These are phyloP conservation scores for Ophiosphaerella korrae DNA, from an alignment of 2,329 filamentous ascomycete species.

Conservation along the genomic window DNA sequence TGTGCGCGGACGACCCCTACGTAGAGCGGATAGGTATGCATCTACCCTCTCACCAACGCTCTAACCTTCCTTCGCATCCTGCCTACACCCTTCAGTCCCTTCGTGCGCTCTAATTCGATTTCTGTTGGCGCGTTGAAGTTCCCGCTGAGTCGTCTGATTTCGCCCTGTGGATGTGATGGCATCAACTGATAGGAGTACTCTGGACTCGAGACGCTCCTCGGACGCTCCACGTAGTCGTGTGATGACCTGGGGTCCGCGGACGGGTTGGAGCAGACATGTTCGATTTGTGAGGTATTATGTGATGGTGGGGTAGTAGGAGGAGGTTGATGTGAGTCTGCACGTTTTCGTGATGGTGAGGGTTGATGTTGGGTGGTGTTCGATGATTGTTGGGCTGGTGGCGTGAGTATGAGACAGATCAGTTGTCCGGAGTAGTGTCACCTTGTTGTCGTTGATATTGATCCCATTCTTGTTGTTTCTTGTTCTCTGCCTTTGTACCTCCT, in stretches of 20 bases:
- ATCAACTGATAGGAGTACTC: conserved; percentile 7
- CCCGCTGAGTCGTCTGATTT: conserved; percentile 26
- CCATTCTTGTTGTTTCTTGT: conserved; percentile 8
- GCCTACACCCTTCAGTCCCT: conserved; percentile 15
- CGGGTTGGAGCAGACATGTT: conserved; percentile 3
- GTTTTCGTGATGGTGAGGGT: conserved; percentile 11
- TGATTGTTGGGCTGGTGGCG: conserved; percentile 3
- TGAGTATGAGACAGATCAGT: not conserved
- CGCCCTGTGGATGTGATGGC: conserved; percentile 9
- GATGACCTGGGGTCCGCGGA: conserved; percentile 11
- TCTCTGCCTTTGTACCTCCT: conserved; percentile 7
- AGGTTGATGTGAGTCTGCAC: conserved; percentile 19
- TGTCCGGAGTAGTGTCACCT: not conserved
- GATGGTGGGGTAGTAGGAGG: not conserved
- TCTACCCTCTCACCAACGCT: conserved; percentile 17
- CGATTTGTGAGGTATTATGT: not conserved
- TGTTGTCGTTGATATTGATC: conserved; percentile 6
- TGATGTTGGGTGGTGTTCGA: conserved; percentile 1
- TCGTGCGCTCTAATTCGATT: conserved; percentile 27
- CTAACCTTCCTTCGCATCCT: conserved; percentile 20
- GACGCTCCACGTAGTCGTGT: conserved; percentile 7
- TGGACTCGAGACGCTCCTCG: conserved; percentile 12
- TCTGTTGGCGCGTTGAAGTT: conserved; percentile 37
- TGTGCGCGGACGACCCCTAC: too few relatives aligned
- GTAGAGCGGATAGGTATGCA: not conserved